A percentile compares a stretch with the other conserved stretches of the same genome.
Evolutionary conservation across 441 rosid species (phyloP).

Genomic region (Sinapis alba): DNA sequence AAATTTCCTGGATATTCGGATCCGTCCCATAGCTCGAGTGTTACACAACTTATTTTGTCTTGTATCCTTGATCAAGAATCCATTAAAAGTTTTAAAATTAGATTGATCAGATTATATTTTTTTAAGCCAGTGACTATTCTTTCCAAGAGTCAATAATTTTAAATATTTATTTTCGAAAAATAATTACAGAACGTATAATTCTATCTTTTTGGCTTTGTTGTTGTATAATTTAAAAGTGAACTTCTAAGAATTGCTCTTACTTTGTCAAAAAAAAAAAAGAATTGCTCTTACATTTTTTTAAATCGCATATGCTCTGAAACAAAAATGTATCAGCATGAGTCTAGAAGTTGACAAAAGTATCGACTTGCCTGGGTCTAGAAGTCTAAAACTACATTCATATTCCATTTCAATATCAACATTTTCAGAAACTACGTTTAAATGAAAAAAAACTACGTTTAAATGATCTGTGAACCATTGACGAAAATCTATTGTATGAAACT

Average conservation of each 20-base stretch:
- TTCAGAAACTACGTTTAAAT: not conserved
- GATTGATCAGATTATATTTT: too few relatives aligned
- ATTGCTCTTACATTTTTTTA: not conserved
- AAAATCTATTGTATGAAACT: not conserved
- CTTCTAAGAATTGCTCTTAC: not conserved
- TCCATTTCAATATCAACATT: not conserved
- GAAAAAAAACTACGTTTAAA: not conserved
- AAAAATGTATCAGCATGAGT: not conserved
- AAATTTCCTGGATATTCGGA: too few relatives aligned
- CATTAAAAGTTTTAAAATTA: too few relatives aligned
- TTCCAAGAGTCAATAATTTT: not conserved
- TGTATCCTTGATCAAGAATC: too few relatives aligned
- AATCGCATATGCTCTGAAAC: not conserved
- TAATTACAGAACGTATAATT: too few relatives aligned
- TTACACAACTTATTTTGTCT: too few relatives aligned
- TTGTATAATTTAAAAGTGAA: not conserved
- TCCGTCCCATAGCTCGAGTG: too few relatives aligned
- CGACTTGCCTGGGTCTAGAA: not conserved
- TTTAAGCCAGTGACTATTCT: not conserved
- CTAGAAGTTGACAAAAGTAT: not conserved
- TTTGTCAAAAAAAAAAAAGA: too few relatives aligned
- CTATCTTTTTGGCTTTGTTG: not conserved
- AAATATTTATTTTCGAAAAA: too few relatives aligned
- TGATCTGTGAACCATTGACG: not conserved
- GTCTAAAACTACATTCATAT: not conserved